Base-by-base conservation (phyloP, 164 flowering plant species). In the Amborella trichopoda region DNA sequence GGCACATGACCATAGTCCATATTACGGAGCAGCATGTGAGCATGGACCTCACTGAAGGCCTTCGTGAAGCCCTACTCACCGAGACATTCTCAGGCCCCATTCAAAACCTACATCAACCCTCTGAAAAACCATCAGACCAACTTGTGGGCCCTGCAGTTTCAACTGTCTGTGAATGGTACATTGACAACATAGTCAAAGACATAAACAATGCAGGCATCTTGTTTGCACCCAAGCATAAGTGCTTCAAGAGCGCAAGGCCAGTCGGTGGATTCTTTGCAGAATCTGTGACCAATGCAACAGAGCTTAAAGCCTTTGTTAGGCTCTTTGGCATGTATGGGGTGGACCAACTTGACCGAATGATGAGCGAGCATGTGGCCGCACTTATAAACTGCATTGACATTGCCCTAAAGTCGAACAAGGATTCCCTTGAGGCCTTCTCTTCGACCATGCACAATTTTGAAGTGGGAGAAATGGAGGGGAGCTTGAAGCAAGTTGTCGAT, bases 191-290 rank as follows among this genome's bases (percentile, higher is more conserved):
- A 47, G 74, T 91, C 28, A 91, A 91, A 64, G 99, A 91, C 56
- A 58, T 78, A 46, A 76, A 96, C 24, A 81, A 81, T 59, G 94
- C 95, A 23, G 94, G 95, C 49, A 67, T 91, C 50, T 67, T 84
- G 43, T 91, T 76, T 66, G 83, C 87, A 6, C 96, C 99, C 27
- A 57, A 55, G 22, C 91, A 79, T 55, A 75, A 69, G 55, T 81
- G 94, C 68, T 91, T 91, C 61, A 78, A 69, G 66, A 88, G 96
- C 64, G 71, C 95, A 16, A 75, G 91, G 61, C 96, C 88, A 28
- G 90, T 91, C 32, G 99, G 99, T 25, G 96, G 94, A 26, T 82
- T 82, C 60, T 91, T 84, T 72, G 94, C 95, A 2, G 94, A 91
- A 60, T 80, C 99, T 20, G 81, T 87, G 16, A 77, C 94, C 33